Evolutionary conservation across 805 yeast species (phyloP).

Genomic region (Komagataella pastoris): DNA sequence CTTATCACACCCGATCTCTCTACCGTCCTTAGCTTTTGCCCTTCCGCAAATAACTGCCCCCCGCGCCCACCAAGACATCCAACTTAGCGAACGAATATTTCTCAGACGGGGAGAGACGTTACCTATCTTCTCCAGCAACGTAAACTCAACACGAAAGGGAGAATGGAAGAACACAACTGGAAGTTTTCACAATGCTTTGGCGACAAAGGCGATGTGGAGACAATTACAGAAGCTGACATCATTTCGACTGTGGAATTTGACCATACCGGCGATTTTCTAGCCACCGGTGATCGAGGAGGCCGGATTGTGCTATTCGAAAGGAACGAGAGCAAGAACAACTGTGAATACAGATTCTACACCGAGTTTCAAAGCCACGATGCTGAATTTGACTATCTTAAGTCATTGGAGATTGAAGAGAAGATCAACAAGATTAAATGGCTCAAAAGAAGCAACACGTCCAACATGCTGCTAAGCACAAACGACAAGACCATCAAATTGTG

Average conservation of each 20-base stretch:
- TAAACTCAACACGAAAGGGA: constrained; percentile 1
- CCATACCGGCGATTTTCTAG: constrained; percentile 85
- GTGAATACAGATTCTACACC: constrained; percentile 91
- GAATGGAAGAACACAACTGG: constrained; percentile 32
- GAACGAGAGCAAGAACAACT: constrained; percentile 58
- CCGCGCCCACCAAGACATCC: not conserved
- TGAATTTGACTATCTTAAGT: constrained; percentile 91
- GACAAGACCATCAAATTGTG: constrained; percentile 98
- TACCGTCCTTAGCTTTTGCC: not conserved
- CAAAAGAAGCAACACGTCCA: constrained; percentile 77
- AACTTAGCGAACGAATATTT: not conserved
- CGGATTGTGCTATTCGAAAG: constrained; percentile 93
- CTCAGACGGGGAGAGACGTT: not conserved
- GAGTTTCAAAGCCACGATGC: constrained; percentile 98
- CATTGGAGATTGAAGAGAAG: constrained; percentile 94
- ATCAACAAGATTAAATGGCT: constrained; percentile 98
- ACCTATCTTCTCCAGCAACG: not conserved
- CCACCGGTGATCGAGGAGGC: constrained; percentile 98
- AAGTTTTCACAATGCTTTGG: constrained; percentile 97
- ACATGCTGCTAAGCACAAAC: constrained; percentile 80
- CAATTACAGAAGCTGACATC: constrained; percentile 92
- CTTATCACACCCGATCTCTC: not conserved
- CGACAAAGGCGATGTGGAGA: constrained; percentile 93
- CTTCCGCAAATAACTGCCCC: not conserved
- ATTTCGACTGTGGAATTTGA: constrained; percentile 96